Conservation (phyloP, 768 basidiomycete genomes). For the Gloeopeniophorella convolvens region DNA sequence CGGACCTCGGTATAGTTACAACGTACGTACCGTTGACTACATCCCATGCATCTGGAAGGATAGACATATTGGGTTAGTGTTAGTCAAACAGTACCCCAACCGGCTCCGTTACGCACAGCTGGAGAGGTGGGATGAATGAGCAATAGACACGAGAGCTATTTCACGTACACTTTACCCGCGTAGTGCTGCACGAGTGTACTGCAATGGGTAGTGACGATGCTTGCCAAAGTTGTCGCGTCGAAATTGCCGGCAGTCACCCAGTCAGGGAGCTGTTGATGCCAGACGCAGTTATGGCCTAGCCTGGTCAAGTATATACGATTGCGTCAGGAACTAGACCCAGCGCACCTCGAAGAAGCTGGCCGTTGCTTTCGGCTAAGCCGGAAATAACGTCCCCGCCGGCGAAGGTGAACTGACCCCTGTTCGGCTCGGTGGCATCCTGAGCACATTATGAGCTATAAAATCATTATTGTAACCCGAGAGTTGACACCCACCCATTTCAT, state of each 20-base stretch:
- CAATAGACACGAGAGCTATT: neutral
- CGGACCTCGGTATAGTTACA: neutral
- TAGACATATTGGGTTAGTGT: slow-evolving; percentile 13
- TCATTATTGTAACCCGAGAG: neutral
- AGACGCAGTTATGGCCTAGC: slow-evolving; percentile 35
- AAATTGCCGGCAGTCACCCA: slow-evolving; percentile 32
- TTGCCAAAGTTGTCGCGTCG: slow-evolving; percentile 27
- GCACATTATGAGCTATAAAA: no score
- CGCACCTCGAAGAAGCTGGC: slow-evolving; percentile 41
- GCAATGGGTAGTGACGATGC: slow-evolving; percentile 32
- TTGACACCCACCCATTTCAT: slow-evolving; percentile 37
- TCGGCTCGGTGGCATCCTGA: slow-evolving; percentile 50
- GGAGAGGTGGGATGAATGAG: neutral
- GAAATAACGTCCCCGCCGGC: slow-evolving; percentile 39
- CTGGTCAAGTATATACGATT: neutral
- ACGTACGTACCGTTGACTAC: slow-evolving; percentile 39
- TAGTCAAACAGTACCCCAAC: no score
- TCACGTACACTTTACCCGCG: slow-evolving; percentile 33
- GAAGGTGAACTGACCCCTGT: slow-evolving; percentile 42
- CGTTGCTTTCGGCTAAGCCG: slow-evolving; percentile 38
- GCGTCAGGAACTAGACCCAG: neutral
- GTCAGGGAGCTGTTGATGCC: slow-evolving; percentile 39
- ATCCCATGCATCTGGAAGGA: slow-evolving; percentile 39
- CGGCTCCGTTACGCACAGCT: slow-evolving; percentile 24
- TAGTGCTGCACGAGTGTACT: slow-evolving; percentile 33